Evolutionary conservation across 352 stramenopile genomes (phyloP), one percentile per base, ranked within the genome.

Genomic region (Thraustotheca clavata): DNA sequence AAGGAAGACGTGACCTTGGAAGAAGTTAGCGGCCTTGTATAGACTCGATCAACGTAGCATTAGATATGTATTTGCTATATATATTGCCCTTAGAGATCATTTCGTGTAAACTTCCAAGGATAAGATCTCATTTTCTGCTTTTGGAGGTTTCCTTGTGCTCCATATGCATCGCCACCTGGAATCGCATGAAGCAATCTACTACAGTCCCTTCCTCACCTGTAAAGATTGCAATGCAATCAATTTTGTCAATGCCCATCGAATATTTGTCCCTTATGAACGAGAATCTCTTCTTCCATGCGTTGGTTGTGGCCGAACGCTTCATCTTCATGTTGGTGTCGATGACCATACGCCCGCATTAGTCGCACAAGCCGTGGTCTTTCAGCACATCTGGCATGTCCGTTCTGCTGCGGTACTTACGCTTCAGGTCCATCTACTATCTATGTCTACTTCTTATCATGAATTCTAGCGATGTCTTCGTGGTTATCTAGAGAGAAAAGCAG

Each of bases 11-110:
- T 65, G 26, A 39, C 22, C 18, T 27, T 65, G 27, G 57, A 65
- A 40, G 57, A 65, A 65, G 57, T 65, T 26, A 65, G 57, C 57
- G 47, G 47, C 57, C 57, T 65, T 43, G 57, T 65, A 65, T 65
- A 33, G 41, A 24, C n/a, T 22, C 36, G 39, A 8, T 18, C 22
- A n/a, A n/a, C 38, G 18, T 52, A 20, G n/a, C 43, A 18, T 9
- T 52, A 52, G 43, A 52, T 52, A 52, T 52, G n/a, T 31, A 3
- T 20, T 20, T 31, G 11, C 31, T 52, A 1, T 52, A 52, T 18
- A 52, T 9, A 52, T 52, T 18, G 43, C 43, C 43, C 7, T 14
- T 50, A 50, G 6, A 50, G 12, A 52, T 26, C 34, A 52, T 9
- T n/a, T 24, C 39, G 4, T 47, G 4, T n/a, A 47, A 24, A 47